These are phyloP conservation scores for Pseudogymnoascus sp. DNA, from an alignment of 2,329 filamentous ascomycete species.

Conservation along the genomic window DNA sequence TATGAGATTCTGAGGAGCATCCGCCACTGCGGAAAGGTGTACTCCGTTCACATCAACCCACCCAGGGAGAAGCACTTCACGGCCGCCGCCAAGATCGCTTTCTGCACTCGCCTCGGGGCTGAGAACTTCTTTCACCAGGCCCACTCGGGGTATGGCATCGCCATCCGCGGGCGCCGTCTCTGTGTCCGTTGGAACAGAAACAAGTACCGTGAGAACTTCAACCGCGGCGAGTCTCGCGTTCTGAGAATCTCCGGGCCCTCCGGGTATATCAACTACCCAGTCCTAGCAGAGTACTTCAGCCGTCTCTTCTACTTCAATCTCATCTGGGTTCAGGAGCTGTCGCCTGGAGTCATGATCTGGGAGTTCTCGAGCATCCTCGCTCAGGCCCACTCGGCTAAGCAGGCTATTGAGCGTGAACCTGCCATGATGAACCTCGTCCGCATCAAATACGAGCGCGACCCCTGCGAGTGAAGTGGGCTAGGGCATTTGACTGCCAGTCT, in stretches of 20 bases:
- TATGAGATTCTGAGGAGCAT: constrained; percentile 17
- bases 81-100: constrained; percentile 18
- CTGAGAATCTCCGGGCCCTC: constrained; percentile 12
- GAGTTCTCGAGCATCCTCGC: constrained; percentile 9
- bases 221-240: constrained; percentile 12
- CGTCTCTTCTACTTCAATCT: constrained; percentile 14
- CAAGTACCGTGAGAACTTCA: not conserved
- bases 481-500: not conserved
- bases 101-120: constrained; percentile 10
- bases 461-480: not conserved
- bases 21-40: constrained; percentile 15
- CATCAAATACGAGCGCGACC: constrained; percentile 1
- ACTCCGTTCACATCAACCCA: constrained; percentile 13
- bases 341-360: constrained; percentile 5
- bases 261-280: not conserved
- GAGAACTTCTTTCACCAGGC: constrained; percentile 4
- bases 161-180: constrained; percentile 10
- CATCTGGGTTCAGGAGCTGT: constrained; percentile 5
- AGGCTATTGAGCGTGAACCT: constrained; percentile 10
- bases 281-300: constrained; percentile 9
- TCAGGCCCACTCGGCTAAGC: constrained; percentile 7
- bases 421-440: not conserved
- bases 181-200: constrained; percentile 13
- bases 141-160: not conserved
- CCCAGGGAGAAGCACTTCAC: constrained; percentile 10